These are phyloP conservation scores for Tulasnella sp. DNA, from an alignment of 768 basidiomycete species.

Conservation along the genomic window DNA sequence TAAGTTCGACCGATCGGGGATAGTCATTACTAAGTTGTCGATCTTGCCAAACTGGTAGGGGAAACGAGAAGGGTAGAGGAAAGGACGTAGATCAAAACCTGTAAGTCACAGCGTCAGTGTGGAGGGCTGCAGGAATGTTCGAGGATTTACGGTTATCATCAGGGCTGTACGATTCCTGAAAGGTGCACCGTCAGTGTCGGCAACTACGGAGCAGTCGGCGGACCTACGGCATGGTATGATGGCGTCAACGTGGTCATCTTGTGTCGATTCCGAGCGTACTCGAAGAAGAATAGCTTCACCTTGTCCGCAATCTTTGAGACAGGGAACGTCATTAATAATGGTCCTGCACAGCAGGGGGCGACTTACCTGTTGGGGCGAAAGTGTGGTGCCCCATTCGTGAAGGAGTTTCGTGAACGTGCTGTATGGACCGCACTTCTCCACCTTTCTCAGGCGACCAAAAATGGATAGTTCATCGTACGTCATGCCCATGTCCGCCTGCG, in stretches of 20 bases:
- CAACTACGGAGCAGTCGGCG: not conserved
- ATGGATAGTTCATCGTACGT: constrained; percentile 93
- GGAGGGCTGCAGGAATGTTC: not conserved
- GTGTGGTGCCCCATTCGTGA: constrained; percentile 78
- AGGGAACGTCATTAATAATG: not conserved
- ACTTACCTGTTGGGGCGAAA: constrained; percentile 71
- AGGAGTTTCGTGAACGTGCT: constrained; percentile 93
- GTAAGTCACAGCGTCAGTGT: constrained; percentile 18
- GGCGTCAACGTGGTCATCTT: constrained; percentile 98
- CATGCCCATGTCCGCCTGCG: constrained; percentile 96
- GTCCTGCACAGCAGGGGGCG: not conserved
- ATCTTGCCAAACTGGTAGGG: constrained; percentile 97
- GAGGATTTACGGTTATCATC: constrained; percentile 78
- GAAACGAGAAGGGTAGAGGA: constrained; percentile 90
- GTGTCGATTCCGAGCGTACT: constrained; percentile 90
- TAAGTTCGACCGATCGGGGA: constrained; percentile 53
- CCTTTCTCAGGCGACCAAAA: constrained; percentile 85
- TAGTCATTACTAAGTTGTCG: constrained; percentile 62
- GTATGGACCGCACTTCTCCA: constrained; percentile 96
- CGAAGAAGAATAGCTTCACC: constrained; percentile 95
- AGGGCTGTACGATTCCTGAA: constrained; percentile 86
- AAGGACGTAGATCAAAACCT: constrained; percentile 94
- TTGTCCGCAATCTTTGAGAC: constrained; percentile 75
- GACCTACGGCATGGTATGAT: constrained; percentile 78
- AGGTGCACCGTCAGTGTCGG: constrained; percentile 22